Evolutionary conservation across 305 asterid species (phyloP).

Genomic region (Rubia occidens): DNA sequence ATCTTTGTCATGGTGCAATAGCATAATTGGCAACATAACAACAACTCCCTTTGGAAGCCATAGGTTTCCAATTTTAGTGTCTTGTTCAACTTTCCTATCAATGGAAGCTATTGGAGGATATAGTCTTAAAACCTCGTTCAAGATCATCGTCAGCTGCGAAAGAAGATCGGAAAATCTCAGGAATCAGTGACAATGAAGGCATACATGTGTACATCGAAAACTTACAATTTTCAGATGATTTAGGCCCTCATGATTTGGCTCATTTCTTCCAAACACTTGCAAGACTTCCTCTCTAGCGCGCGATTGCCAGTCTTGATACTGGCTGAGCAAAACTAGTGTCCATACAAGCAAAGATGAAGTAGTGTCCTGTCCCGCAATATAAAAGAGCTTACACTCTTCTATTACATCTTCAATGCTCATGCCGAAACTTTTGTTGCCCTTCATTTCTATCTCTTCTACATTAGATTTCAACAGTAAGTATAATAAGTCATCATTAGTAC

Average conservation of each 20-base stretch:
- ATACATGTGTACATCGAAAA: background rate
- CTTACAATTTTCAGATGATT: slow-evolving; percentile 43
- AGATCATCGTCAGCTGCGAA: slow-evolving; percentile 18
- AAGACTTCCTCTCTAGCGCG: slow-evolving; percentile 46
- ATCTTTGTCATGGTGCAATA: slow-evolving; percentile 18
- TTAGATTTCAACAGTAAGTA: slow-evolving; percentile 37
- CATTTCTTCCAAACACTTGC: slow-evolving; percentile 26
- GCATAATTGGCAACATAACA: background rate
- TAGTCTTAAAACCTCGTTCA: slow-evolving; percentile 21
- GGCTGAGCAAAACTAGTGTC: slow-evolving; percentile 41
- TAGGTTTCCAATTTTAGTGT: slow-evolving; percentile 12
- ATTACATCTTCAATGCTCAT: slow-evolving; percentile 36
- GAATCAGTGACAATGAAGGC: background rate
- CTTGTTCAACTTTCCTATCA: background rate
- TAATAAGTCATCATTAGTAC: slow-evolving; percentile 28
- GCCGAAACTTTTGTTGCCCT: slow-evolving; percentile 32
- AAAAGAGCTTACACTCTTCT: slow-evolving; percentile 47
- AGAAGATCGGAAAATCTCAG: background rate
- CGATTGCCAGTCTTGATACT: slow-evolving; percentile 41
- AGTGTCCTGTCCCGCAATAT: slow-evolving; percentile 47
- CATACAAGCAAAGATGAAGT: slow-evolving; percentile 43
- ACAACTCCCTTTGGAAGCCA: slow-evolving; percentile 14
- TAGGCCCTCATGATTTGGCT: slow-evolving; percentile 28
- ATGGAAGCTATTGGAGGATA: slow-evolving; percentile 7
- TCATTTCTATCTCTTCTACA: slow-evolving; percentile 27